Conservation (phyloP, 2,329 filamentous ascomycete genomes). For the Aschersonia sp. region DNA sequence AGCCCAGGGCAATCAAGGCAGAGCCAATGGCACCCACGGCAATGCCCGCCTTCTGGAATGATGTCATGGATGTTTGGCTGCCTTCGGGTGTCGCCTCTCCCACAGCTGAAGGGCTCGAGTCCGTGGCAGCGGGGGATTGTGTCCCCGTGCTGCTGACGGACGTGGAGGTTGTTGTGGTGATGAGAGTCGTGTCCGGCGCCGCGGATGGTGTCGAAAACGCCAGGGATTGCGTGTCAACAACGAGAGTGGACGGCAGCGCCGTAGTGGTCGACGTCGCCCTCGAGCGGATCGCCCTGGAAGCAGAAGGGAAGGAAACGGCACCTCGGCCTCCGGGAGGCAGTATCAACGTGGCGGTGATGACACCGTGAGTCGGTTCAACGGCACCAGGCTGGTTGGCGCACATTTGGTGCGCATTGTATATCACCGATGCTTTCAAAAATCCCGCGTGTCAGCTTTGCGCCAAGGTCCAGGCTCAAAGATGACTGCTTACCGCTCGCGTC, state of each 20-base stretch:
- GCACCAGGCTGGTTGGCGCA: slow-evolving; percentile 37
- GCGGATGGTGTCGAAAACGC: background rate
- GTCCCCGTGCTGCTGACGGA: background rate
- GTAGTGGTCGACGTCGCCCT: slow-evolving; percentile 1
- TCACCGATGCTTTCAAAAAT: slow-evolving; percentile 19
- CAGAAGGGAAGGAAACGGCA: slow-evolving; percentile 14
- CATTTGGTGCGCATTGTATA: slow-evolving; percentile 40
- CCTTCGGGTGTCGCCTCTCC: slow-evolving; percentile 5
- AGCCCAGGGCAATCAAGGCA: slow-evolving; percentile 29
- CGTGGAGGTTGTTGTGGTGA: background rate
- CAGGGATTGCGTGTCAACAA: slow-evolving; percentile 3
- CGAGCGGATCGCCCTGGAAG: slow-evolving; percentile 2
- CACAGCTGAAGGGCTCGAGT: slow-evolving; percentile 1
- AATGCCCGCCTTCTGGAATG: slow-evolving; percentile 41
- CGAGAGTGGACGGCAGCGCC: slow-evolving; percentile 1
- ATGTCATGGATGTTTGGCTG: slow-evolving; percentile 12
- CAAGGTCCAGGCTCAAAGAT: background rate
- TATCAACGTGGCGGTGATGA: slow-evolving; percentile 42
- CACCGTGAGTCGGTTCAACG: slow-evolving; percentile 39
- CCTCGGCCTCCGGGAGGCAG: slow-evolving; percentile 12
- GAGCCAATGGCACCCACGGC: slow-evolving; percentile 37
- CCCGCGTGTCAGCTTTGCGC: background rate
- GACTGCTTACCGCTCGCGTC: slow-evolving; percentile 22
- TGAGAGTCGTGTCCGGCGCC: background rate
- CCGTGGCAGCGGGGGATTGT: background rate